Percentiles rank a stretch among this genome's conserved stretches.
Conservation (phyloP, 768 basidiomycete genomes). For the Myochromella boudieri region DNA sequence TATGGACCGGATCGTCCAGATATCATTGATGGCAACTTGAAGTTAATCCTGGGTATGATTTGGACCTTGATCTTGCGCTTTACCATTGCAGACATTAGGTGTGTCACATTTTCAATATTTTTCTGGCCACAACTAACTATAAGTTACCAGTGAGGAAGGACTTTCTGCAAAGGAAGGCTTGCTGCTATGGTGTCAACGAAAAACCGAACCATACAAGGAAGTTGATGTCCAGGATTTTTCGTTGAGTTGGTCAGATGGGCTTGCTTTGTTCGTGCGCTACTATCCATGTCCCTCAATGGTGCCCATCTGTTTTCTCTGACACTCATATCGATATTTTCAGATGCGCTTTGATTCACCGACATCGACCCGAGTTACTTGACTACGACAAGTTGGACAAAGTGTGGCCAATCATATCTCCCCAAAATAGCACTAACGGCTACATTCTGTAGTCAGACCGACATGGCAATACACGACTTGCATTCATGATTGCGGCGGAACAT, state of each 20-base stretch:
- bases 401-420: constrained; percentile 4
- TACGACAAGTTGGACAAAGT: constrained; percentile 87
- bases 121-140: constrained; percentile 13
- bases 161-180: constrained; percentile 98
- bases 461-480: constrained; percentile 85
- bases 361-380: constrained; percentile 93
- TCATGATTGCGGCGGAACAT: constrained; percentile 83
- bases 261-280: constrained; percentile 75
- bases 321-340: constrained; percentile 39
- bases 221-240: constrained; percentile 95
- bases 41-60: constrained; percentile 98
- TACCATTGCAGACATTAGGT: constrained; percentile 98
- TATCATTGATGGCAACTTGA: constrained; percentile 98
- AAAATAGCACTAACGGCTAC: background rate
- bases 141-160: constrained; percentile 80
- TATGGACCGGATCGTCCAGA: too few relatives aligned
- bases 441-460: constrained; percentile 66
- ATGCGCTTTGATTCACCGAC: constrained; percentile 96
- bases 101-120: constrained; percentile 22
- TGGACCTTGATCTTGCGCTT: constrained; percentile 98
- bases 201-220: constrained; percentile 87
- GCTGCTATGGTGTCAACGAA: constrained; percentile 96
- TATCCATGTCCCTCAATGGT: constrained; percentile 6
- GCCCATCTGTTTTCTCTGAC: constrained; percentile 5
- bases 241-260: constrained; percentile 89